phyloP scores from a whole-genome alignment of 2,329 filamentous ascomycete genomes.

The Neodidymelliopsis sp. region DNA sequence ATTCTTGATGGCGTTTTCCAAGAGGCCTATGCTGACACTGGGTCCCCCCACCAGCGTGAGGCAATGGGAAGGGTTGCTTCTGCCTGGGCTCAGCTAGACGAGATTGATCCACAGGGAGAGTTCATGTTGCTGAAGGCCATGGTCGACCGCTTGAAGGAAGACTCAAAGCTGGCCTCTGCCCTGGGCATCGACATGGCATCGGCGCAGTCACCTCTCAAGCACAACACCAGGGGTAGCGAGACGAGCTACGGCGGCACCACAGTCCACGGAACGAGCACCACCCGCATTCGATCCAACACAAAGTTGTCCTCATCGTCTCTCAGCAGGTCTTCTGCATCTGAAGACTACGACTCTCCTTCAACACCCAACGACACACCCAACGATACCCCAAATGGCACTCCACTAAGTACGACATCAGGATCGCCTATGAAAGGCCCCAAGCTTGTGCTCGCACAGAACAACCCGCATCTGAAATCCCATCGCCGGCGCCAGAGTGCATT shows the following conservation, averaged over 20 bases:
- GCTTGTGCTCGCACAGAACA: constrained; percentile 79
- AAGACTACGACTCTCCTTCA: constrained; percentile 31
- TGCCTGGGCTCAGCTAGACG: constrained; percentile 84
- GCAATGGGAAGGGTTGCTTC: constrained; percentile 83
- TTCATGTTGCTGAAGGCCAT: constrained; percentile 83
- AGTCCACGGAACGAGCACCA: constrained; percentile 44
- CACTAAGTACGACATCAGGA: constrained; percentile 43
- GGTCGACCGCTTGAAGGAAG: constrained; percentile 74
- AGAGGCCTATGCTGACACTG: constrained; percentile 84
- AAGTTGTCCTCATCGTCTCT: constrained; percentile 25
- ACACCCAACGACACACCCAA: constrained; percentile 25
- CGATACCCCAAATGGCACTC: constrained; percentile 33
- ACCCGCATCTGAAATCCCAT: constrained; percentile 82
- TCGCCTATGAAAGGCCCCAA: constrained; percentile 66
- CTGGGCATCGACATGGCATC: constrained; percentile 50
- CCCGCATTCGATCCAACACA: constrained; percentile 43
- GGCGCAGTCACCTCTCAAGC: constrained; percentile 33
- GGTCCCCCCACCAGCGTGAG: constrained; percentile 75
- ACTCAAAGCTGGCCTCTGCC: constrained; percentile 67
- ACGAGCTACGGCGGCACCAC: constrained; percentile 45
- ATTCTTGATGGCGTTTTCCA: constrained; percentile 83
- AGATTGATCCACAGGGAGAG: constrained; percentile 87
- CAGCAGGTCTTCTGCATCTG: constrained; percentile 27
- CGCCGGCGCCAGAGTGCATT: constrained; percentile 61
- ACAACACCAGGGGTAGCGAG: constrained; percentile 43